A percentile compares a stretch with the other conserved stretches of the same genome.
Conservation (phyloP, 306 rosid species). For the Lathyrus tuberosus region DNA sequence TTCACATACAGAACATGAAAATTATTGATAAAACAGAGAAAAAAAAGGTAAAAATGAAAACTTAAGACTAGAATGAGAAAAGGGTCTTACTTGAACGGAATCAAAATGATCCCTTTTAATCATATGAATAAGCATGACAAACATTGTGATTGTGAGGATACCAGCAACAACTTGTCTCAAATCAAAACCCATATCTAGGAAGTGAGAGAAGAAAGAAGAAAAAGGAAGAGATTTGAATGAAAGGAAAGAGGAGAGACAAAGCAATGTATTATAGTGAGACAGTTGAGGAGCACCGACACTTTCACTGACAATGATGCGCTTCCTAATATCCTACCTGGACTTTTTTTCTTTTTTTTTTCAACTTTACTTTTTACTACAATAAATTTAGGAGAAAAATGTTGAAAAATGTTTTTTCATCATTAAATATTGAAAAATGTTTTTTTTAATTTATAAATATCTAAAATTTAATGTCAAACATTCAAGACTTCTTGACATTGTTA, state of each 20-base stretch:
- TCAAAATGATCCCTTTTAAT: constrained; percentile 98
- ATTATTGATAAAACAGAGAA: background rate
- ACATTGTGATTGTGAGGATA: constrained; percentile 83
- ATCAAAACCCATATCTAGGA: constrained; percentile 74
- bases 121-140: constrained; percentile 97
- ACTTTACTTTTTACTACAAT: background rate
- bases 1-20: background rate
- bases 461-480: no score
- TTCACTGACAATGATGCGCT: constrained; percentile 47
- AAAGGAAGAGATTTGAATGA: background rate
- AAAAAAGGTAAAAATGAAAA: constrained; percentile 1
- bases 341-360: background rate
- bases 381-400: no score
- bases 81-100: constrained; percentile 61
- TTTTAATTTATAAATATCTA: no score
- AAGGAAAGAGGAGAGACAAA: constrained; percentile 7
- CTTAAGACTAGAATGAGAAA: background rate
- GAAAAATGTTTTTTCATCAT: no score
- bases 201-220: background rate
- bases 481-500: no score
- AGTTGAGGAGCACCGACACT: constrained; percentile 58
- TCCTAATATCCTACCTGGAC: constrained; percentile 41
- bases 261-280: constrained; percentile 8
- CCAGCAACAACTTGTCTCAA: constrained; percentile 98
- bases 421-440: no score